Evolutionary conservation across 805 yeast genomes (phyloP).

Genomic region (Saturnispora ahearnii): DNA sequence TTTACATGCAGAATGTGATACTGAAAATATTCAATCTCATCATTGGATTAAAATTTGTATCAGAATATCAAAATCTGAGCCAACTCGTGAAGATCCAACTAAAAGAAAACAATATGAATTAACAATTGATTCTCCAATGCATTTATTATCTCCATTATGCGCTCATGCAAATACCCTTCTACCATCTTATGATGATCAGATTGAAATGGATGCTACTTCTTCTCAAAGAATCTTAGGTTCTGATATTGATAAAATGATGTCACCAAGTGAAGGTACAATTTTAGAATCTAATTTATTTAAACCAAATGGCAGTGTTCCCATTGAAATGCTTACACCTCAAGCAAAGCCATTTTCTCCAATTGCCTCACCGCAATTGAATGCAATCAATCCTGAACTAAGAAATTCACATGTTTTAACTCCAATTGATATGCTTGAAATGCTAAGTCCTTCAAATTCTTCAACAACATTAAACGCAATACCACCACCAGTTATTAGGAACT

Average conservation of each 20-base stretch:
- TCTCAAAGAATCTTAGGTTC: neutral
- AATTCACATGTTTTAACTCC: slow-evolving; percentile 12
- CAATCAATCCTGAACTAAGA: slow-evolving; percentile 23
- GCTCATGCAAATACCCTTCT: slow-evolving; percentile 72
- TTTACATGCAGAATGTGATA: slow-evolving; percentile 81
- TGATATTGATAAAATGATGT: slow-evolving; percentile 21
- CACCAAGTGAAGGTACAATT: slow-evolving; percentile 20
- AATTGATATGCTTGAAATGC: slow-evolving; percentile 11
- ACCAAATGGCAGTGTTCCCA: slow-evolving; percentile 38
- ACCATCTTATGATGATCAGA: slow-evolving; percentile 51
- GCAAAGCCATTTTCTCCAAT: slow-evolving; percentile 52
- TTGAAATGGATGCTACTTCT: slow-evolving; percentile 10
- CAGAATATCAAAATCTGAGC: slow-evolving; percentile 62
- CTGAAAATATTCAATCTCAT: slow-evolving; percentile 70
- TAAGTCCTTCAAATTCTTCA: slow-evolving; percentile 26
- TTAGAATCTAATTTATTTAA: slow-evolving; percentile 43
- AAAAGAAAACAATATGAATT: slow-evolving; percentile 91
- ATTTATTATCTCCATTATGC: slow-evolving; percentile 64
- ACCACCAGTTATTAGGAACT: slow-evolving; percentile 24
- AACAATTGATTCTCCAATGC: slow-evolving; percentile 90
- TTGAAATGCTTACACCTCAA: slow-evolving; percentile 50
- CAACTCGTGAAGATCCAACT: slow-evolving; percentile 31
- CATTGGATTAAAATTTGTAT: slow-evolving; percentile 94
- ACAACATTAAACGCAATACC: slow-evolving; percentile 48
- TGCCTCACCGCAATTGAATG: slow-evolving; percentile 25